phyloP scores from a whole-genome alignment of 495 filamentous ascomycete genomes.

The Lentithecium fluviatile region DNA sequence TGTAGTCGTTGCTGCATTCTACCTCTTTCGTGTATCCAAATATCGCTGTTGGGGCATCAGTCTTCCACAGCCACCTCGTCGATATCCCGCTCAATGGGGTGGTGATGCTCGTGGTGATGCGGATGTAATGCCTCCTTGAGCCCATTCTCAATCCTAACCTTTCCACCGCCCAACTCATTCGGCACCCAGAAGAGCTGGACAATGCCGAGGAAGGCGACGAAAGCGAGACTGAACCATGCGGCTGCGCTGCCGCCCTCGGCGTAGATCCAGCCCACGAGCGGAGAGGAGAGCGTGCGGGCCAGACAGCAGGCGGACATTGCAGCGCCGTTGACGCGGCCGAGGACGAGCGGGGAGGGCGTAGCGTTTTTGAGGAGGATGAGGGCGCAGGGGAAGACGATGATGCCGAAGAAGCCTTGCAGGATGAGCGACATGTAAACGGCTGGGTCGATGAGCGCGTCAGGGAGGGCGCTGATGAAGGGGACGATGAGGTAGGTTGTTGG shows the following conservation, averaged over 20 bases:
- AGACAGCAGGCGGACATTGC: slow-evolving; percentile 28
- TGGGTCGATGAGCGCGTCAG: neutral
- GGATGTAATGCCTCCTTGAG: slow-evolving; percentile 4
- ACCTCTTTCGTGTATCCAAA: too few species aligned
- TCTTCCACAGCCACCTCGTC: neutral
- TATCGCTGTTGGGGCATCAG: neutral
- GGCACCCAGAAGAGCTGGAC: slow-evolving; percentile 32
- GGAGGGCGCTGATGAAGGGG: slow-evolving; percentile 25
- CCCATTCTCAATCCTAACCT: slow-evolving; percentile 18
- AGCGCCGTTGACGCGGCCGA: slow-evolving; percentile 33
- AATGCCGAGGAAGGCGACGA: slow-evolving; percentile 14
- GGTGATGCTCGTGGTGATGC: neutral
- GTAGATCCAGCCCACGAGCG: slow-evolving; percentile 32
- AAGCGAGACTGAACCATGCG: slow-evolving; percentile 29
- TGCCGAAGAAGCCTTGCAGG: slow-evolving; percentile 31
- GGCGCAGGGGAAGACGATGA: slow-evolving; percentile 34
- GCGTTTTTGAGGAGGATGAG: slow-evolving; percentile 37
- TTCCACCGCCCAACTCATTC: slow-evolving; percentile 1
- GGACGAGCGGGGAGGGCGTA: slow-evolving; percentile 28
- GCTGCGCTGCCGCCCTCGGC: slow-evolving; percentile 22
- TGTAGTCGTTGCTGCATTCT: too few species aligned
- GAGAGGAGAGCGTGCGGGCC: slow-evolving; percentile 24
- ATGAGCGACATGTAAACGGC: slow-evolving; percentile 28
- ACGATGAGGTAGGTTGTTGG: slow-evolving; percentile 31
- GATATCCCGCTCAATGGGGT: neutral